Conservation (phyloP, 345 rosid species). For the Cardamine resedifolia region DNA sequence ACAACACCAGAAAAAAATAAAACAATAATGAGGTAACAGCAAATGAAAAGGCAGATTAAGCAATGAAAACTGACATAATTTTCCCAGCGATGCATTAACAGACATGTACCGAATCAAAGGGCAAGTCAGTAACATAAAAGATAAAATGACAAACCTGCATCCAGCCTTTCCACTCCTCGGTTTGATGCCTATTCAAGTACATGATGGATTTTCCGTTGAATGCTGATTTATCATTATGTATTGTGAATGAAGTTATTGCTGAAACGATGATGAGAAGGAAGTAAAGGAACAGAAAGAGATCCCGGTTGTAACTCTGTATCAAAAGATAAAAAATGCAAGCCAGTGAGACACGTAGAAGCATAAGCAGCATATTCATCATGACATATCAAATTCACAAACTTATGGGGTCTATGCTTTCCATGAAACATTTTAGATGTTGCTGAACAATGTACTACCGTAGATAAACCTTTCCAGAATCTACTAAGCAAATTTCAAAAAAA, state of each 20-base stretch:
- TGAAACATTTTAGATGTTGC: neutral
- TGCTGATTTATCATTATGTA: conserved; percentile 87
- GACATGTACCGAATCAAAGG: conserved; percentile 1
- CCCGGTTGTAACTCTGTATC: conserved; percentile 84
- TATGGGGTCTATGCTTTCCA: neutral
- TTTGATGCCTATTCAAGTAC: conserved; percentile 96
- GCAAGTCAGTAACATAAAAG: neutral
- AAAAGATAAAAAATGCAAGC: conserved; percentile 30
- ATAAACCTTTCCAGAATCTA: conserved; percentile 3
- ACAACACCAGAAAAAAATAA: conserved; percentile 38
- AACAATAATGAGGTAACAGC: conserved; percentile 19
- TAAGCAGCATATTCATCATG: conserved; percentile 5
- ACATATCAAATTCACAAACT: neutral
- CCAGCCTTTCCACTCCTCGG: conserved; percentile 99
- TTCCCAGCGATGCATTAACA: neutral
- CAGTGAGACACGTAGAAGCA: conserved; percentile 20
- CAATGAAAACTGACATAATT: conserved; percentile 11
- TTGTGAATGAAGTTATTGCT: conserved; percentile 84
- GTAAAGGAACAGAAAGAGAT: conserved; percentile 88
- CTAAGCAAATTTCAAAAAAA: conserved; percentile 1
- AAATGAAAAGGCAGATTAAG: conserved; percentile 5
- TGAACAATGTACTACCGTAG: neutral
- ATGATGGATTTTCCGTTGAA: conserved; percentile 83
- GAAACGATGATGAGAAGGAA: conserved; percentile 95
- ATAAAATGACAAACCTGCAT: conserved; percentile 79